These are phyloP conservation scores for Nannizziopsis barbatae DNA, from an alignment of 2,329 filamentous ascomycete species.

Conservation along the genomic window DNA sequence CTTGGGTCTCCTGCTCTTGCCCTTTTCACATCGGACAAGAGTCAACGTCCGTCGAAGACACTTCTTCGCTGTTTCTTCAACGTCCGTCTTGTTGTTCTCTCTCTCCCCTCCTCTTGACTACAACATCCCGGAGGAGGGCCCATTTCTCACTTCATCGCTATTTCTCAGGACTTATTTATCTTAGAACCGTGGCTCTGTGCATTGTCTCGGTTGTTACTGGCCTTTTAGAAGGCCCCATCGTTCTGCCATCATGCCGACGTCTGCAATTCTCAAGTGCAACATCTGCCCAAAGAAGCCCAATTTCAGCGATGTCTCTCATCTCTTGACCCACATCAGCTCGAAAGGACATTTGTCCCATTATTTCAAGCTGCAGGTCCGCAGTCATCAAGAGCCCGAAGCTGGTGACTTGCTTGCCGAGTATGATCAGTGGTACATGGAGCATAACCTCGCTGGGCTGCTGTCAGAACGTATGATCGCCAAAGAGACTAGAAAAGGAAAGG, in stretches of 20 bases:
- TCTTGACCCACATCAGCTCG: conserved; percentile 83
- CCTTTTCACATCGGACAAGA: neutral
- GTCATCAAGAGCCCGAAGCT: conserved; percentile 56
- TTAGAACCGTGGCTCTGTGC: conserved; percentile 1
- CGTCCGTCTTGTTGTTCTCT: neutral
- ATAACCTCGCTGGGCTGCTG: conserved; percentile 61
- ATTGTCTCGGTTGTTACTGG: conserved; percentile 10
- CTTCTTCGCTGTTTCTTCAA: conserved; percentile 6
- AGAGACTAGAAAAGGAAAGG: conserved; percentile 50
- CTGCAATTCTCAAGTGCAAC: conserved; percentile 60
- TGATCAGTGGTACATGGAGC: conserved; percentile 63
- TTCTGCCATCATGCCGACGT: conserved; percentile 23
- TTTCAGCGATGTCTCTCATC: conserved; percentile 84
- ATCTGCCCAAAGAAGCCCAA: conserved; percentile 68
- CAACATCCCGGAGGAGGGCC: conserved; percentile 6
- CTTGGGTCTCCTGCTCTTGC: conserved; percentile 1
- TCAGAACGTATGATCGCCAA: conserved; percentile 68
- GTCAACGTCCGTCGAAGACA: neutral
- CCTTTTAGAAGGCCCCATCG: neutral
- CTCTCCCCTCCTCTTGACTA: conserved; percentile 1
- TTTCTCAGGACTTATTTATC: conserved; percentile 7
- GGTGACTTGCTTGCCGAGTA: conserved; percentile 54
- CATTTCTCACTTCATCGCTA: conserved; percentile 6
- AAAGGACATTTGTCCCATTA: conserved; percentile 82
- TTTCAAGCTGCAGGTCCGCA: conserved; percentile 67